Percentiles rank a stretch among this genome's conserved stretches.
Conservation (phyloP, 2,329 filamentous ascomycete genomes). For the Cladophialophora immunda region DNA sequence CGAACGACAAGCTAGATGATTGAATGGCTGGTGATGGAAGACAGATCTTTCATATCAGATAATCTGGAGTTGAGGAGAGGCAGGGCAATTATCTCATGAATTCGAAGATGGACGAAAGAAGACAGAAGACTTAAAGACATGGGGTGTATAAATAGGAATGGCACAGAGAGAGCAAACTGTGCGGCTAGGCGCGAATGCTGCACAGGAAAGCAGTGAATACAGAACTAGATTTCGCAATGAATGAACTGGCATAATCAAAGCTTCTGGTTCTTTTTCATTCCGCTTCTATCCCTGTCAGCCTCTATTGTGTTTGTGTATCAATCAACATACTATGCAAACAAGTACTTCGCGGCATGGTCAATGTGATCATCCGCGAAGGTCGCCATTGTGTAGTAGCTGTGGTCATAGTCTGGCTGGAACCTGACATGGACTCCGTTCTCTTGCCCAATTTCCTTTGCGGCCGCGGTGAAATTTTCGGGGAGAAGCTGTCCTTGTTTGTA, state of each 20-base stretch:
- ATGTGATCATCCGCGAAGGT: constrained; percentile 90
- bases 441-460: constrained; percentile 77
- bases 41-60: background rate
- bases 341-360: constrained; percentile 86
- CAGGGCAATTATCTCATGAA: background rate
- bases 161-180: background rate
- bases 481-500: constrained; percentile 93
- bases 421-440: constrained; percentile 75
- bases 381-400: constrained; percentile 97
- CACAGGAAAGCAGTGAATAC: background rate
- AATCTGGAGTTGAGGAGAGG: background rate
- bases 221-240: background rate
- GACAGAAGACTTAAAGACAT: background rate
- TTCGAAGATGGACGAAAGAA: background rate
- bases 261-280: constrained; percentile 37
- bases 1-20: background rate
- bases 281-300: constrained; percentile 42
- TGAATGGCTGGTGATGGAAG: background rate
- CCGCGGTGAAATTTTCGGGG: constrained; percentile 88
- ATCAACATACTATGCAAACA: constrained; percentile 66
- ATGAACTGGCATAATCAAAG: constrained; percentile 40
- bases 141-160: background rate
- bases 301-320: constrained; percentile 7
- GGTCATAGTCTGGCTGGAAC: constrained; percentile 92
- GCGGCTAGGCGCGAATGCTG: background rate